phyloP scores from a whole-genome alignment of 2,329 filamentous ascomycete genomes.

The Fusarium pseudonygamai region DNA sequence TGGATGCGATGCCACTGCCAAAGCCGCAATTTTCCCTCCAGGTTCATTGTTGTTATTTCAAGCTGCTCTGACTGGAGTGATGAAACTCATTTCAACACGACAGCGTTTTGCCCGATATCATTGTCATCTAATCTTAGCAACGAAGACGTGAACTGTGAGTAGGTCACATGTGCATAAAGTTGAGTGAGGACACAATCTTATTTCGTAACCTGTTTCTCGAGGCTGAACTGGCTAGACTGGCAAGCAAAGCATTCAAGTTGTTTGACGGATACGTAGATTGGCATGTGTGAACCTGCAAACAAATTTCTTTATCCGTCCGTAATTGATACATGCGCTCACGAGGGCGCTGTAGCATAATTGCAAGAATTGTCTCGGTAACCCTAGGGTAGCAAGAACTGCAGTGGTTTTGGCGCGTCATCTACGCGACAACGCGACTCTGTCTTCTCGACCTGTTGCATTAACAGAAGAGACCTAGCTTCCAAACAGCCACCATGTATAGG shows the following conservation, averaged over 20 bases:
- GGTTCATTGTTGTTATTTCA: rapidly evolving
- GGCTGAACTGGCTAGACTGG: rapidly evolving
- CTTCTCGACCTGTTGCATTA: rapidly evolving
- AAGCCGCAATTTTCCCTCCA: rapidly evolving
- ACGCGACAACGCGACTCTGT: rapidly evolving
- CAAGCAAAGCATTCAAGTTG: not conserved
- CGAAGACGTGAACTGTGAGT: rapidly evolving
- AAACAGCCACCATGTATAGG: rapidly evolving
- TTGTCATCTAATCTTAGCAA: not conserved
- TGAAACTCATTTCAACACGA: rapidly evolving
- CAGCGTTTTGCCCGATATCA: rapidly evolving
- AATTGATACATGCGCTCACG: not conserved
- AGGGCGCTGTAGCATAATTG: too few species aligned
- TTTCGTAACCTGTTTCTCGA: too few species aligned
- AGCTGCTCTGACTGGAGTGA: rapidly evolving
- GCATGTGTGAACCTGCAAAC: rapidly evolving
- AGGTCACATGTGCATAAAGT: rapidly evolving
- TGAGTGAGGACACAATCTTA: too few species aligned
- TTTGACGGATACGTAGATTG: rapidly evolving
- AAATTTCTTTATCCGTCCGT: rapidly evolving
- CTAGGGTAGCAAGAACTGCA: not conserved
- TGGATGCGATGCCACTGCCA: rapidly evolving
- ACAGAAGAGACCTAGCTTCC: not conserved
- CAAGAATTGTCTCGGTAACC: too few species aligned
- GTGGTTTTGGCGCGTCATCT: not conserved